A percentile compares a stretch with the other conserved stretches of the same genome.
These are phyloP conservation scores for Tillandsia fasciculata DNA, from an alignment of 176 grass and related monocot genomes.

Conservation along the genomic window DNA sequence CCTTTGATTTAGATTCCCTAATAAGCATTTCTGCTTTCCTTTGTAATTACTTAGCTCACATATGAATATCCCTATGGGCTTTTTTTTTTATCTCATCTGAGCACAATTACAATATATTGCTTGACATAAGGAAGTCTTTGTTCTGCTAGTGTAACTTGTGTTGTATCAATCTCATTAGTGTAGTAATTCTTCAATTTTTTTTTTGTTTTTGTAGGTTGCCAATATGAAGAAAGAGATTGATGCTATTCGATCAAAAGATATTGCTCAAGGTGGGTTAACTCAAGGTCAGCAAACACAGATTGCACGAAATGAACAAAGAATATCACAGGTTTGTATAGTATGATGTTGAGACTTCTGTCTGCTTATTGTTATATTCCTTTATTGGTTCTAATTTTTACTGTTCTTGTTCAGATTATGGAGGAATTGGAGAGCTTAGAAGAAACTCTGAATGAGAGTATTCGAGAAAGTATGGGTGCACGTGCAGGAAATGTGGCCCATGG, in stretches of 20 bases:
- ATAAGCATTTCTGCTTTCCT: too few relatives aligned
- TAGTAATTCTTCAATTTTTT: conserved; percentile 11
- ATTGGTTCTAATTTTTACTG: conserved; percentile 13
- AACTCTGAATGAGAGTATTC: conserved; percentile 97
- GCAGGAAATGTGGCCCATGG: conserved; percentile 37
- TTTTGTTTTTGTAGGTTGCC: conserved; percentile 42
- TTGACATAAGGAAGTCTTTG: not conserved
- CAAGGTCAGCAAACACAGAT: conserved; percentile 99
- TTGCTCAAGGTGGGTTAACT: conserved; percentile 95
- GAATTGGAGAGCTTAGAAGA: conserved; percentile 95
- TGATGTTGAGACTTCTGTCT: conserved; percentile 8
- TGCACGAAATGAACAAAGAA: conserved; percentile 94
- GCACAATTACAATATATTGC: too few relatives aligned
- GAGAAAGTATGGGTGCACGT: conserved; percentile 88
- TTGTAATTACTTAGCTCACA: too few relatives aligned
- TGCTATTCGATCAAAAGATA: conserved; percentile 85
- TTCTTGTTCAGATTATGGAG: conserved; percentile 73
- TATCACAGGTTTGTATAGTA: conserved; percentile 55
- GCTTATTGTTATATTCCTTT: conserved; percentile 10
- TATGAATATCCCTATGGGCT: too few relatives aligned
- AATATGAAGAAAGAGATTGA: conserved; percentile 99
- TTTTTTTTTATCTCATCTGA: too few relatives aligned
- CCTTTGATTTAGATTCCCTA: too few relatives aligned
- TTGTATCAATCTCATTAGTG: not conserved
- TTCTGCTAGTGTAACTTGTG: not conserved